phyloP scores from a whole-genome alignment of 2,329 filamentous ascomycete species.

The Colletotrichum sansevieriae region DNA sequence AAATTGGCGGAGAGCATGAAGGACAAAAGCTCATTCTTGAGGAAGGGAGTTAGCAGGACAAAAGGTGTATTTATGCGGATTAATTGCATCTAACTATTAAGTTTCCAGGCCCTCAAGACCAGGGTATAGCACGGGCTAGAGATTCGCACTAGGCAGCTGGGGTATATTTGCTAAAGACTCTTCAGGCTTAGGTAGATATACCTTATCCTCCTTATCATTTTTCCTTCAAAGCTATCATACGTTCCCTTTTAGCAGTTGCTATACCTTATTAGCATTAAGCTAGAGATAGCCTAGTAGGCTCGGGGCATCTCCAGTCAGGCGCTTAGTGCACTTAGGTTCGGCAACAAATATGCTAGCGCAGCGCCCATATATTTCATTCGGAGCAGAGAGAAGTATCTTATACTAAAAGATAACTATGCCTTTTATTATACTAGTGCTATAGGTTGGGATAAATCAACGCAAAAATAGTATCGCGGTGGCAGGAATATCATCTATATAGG shows the following conservation, averaged over 20 bases:
- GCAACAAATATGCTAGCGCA: slow-evolving; percentile 1
- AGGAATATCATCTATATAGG: background rate
- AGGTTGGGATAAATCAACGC: too few species aligned
- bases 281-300: background rate
- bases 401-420: background rate
- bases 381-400: background rate
- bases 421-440: too few species aligned
- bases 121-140: background rate
- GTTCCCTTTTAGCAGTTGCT: background rate
- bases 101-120: background rate
- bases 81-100: background rate
- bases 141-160: background rate
- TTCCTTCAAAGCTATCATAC: background rate
- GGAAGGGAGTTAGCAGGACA: too few species aligned
- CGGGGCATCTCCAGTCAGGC: background rate
- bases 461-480: background rate
- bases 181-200: background rate
- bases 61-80: slow-evolving; percentile 1
- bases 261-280: background rate
- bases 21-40: too few species aligned
- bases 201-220: background rate
- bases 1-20: background rate
- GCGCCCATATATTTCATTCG: background rate
- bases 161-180: background rate
- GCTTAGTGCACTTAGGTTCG: background rate